Evolutionary conservation across 345 rosid species (phyloP), one percentile per base, ranked within the genome.

Genomic region (Salix dunnii): DNA sequence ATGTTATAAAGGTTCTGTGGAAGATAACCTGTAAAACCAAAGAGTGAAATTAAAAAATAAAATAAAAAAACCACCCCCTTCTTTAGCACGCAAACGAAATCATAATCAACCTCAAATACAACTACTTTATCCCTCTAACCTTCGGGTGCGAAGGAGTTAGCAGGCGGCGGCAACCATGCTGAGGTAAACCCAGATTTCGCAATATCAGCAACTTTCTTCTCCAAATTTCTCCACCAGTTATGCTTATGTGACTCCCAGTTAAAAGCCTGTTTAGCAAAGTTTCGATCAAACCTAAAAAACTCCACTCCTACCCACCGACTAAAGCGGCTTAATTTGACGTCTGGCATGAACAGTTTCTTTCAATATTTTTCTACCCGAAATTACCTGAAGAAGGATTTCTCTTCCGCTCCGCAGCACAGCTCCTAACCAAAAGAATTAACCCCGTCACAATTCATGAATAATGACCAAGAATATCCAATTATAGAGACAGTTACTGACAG

Each of bases 201-300:
- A 13, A 92, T 88, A 66, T 91, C 95, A 1, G 89, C 78, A 72
- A 92, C 88, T 83, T 90, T 94, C 62, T 69, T 31, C 61, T 89
- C 97, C 76, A 94, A 84, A 85, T 88, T 92, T 82, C 79, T 88
- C 97, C 97, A 94, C 97, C 98, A 94, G 70, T 91, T 88, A 79
- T 89, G 55, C 82, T 94, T 94, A 49, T 90, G 91, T 82, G 98
- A 92, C 75, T 94, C 98, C 98, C 98, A 94, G 76, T 94, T 90
- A 80, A 89, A 92, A 64, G 90, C 94, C 98, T 92, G 88, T 81
- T 27, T 60, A 65, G 61, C 42, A 79, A 76, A 80, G 48, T 68
- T 75, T 58, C 71, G 67, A 60, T 66, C 74, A 61, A 18, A 17
- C 73, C 70, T 74, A 74, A 18, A 30, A 35, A 53, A 42, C 46